A percentile compares a stretch with the other conserved stretches of the same genome.
These are phyloP conservation scores for Poteriospumella lacustris DNA, from an alignment of 108 stramenopile genomes.

Conservation along the genomic window DNA sequence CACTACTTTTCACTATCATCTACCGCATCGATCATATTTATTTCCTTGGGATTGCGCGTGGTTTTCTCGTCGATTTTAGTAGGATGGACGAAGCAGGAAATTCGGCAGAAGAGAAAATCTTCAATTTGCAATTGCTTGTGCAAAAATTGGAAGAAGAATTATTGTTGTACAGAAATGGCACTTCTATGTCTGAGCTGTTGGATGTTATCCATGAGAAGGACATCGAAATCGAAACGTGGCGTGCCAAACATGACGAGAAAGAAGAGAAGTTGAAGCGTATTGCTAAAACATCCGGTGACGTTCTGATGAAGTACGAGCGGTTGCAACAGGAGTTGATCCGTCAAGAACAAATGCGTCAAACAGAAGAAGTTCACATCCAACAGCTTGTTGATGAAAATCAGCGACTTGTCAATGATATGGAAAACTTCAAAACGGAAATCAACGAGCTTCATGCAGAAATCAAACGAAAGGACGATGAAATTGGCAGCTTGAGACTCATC, in stretches of 20 bases:
- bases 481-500: not conserved
- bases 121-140: not conserved
- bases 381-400: not conserved
- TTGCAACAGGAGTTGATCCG: not conserved
- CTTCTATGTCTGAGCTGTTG: not conserved
- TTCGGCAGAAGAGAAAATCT: constrained; percentile 4
- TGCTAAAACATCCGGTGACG: constrained; percentile 1
- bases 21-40: no score
- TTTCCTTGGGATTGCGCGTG: no score
- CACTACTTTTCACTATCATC: no score
- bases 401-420: no score
- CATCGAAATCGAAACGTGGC: not conserved
- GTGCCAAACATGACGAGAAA: not conserved
- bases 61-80: no score
- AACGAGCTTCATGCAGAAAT: not conserved
- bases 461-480: not conserved
- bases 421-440: not conserved
- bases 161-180: constrained; percentile 6
- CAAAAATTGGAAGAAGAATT: constrained; percentile 25
- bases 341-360: not conserved
- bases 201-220: constrained; percentile 26
- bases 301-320: constrained; percentile 5
- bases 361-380: not conserved
- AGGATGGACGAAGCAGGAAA: no score
- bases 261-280: not conserved